Evolutionary conservation across 1,139 yeast genomes (phyloP), one percentile per base, ranked within the genome.

Genomic region (Pichia sp.): DNA sequence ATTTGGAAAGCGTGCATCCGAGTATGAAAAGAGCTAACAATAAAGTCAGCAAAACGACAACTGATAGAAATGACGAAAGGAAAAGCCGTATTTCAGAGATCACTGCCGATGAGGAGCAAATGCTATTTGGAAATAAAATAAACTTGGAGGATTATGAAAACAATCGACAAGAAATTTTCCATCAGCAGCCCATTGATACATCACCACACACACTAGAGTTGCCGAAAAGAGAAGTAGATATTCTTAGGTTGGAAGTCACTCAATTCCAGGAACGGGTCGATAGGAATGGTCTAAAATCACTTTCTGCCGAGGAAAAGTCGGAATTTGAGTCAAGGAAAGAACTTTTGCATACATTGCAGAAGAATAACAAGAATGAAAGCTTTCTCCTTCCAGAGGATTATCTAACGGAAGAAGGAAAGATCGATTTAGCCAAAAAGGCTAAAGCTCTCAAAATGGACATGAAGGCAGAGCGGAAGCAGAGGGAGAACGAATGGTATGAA

Each of bases 361-460:
- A 74, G 59, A 15, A n/a, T 3, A 36, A 30, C 8, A n/a, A 5
- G 15, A 74, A 51, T 13, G 42, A 50, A 3, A 76, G 73, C 1
- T 85, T 82, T 61, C 69, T 72, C n/a, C 61, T 84, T 32, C 88
- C 87, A 0, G 81, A 78, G 29, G 88, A 82, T 54, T 78, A 80
- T 61, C 59, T 77, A 16, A 78, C 78, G 1, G 76, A 73, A 30
- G 73, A 76, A 16, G 86, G 86, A 10, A 75, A 74, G 50, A 71
- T 80, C 13, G 87, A 83, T 59, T 72, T 73, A 38, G 78, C 75
- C 64, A 72, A 80, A 50, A 85, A 83, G 64, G 72, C 75, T 63
- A 70, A 71, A 1, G 75, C 72, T 16, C 65, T 76, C 30, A 50
- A 32, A 34, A 31, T 10, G 8, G 38, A 32, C 65, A 67, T 45